Evolutionary conservation across 2,329 filamentous ascomycete genomes (phyloP).

Genomic region (Beauveria asiatica): DNA sequence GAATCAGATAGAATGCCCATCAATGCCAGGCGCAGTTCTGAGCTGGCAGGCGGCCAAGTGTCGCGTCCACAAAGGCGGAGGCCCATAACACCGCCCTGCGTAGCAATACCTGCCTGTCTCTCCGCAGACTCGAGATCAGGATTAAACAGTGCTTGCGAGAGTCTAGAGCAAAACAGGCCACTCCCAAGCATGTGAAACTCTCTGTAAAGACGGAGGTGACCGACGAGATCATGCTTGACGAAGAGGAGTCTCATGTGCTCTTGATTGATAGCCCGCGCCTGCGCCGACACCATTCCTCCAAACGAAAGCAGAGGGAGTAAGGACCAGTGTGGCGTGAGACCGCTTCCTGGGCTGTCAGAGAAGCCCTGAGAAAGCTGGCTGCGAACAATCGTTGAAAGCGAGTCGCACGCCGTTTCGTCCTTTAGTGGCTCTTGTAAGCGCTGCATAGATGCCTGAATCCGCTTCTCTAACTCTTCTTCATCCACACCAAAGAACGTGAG

Average conservation of each 20-base stretch:
- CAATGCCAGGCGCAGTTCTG: constrained; percentile 79
- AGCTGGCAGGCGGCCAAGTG: constrained; percentile 89
- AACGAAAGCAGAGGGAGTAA: constrained; percentile 64
- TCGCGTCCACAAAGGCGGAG: constrained; percentile 72
- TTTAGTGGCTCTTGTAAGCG: constrained; percentile 28
- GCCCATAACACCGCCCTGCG: constrained; percentile 66
- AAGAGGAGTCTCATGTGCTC: constrained; percentile 72
- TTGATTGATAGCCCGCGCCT: constrained; percentile 68
- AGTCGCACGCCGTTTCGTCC: constrained; percentile 22
- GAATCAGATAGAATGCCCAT: constrained; percentile 79
- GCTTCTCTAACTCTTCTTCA: constrained; percentile 36
- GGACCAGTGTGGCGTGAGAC: constrained; percentile 46
- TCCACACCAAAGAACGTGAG: constrained; percentile 42
- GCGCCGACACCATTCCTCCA: constrained; percentile 61
- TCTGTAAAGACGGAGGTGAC: constrained; percentile 66
- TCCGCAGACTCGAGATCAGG: constrained; percentile 74
- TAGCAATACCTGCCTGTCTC: constrained; percentile 57
- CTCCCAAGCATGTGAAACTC: constrained; percentile 80
- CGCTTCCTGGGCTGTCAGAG: constrained; percentile 17
- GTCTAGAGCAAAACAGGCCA: constrained; percentile 69
- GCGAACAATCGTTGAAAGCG: constrained; percentile 32
- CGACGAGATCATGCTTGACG: constrained; percentile 58
- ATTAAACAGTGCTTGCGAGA: constrained; percentile 79
- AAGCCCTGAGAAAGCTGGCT: constrained; percentile 26
- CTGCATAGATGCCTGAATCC: constrained; percentile 42